phyloP scores from a whole-genome alignment of 306 rosid species.

The Begonia peltatifolia region DNA sequence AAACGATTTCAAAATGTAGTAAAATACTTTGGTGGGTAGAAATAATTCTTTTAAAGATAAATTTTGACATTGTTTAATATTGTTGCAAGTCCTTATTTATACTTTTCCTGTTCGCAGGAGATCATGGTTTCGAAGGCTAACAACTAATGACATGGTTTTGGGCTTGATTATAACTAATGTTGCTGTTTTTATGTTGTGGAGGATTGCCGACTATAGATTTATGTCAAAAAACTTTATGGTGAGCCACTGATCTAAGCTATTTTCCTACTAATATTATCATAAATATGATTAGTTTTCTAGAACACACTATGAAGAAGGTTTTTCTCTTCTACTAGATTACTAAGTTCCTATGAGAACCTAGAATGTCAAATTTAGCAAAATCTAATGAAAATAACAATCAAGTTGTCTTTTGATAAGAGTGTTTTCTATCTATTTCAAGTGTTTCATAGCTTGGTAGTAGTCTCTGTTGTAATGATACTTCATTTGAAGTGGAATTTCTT shows the following conservation, averaged over 20 bases:
- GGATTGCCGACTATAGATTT: slow-evolving; percentile 31
- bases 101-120: slow-evolving; percentile 41
- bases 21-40: slow-evolving; percentile 28
- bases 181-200: slow-evolving; percentile 59
- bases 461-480: too few species aligned
- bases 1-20: too few species aligned
- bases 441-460: too few species aligned
- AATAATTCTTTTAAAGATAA: slow-evolving; percentile 10
- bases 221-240: slow-evolving; percentile 67
- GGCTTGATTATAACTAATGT: slow-evolving; percentile 73
- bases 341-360: too few species aligned
- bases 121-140: slow-evolving; percentile 33
- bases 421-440: too few species aligned
- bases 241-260: slow-evolving; percentile 25
- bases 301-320: too few species aligned
- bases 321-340: too few species aligned
- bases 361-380: too few species aligned
- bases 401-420: too few species aligned
- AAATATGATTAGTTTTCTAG: too few species aligned
- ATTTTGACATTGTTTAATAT: not conserved
- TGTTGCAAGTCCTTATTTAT: slow-evolving; percentile 7
- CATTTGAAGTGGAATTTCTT: too few species aligned
- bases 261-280: slow-evolving; percentile 1
- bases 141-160: slow-evolving; percentile 29
- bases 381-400: too few species aligned